phyloP scores from a whole-genome alignment of 1,284 basidiomycete genomes.

The Afroboletus lepidellus region DNA sequence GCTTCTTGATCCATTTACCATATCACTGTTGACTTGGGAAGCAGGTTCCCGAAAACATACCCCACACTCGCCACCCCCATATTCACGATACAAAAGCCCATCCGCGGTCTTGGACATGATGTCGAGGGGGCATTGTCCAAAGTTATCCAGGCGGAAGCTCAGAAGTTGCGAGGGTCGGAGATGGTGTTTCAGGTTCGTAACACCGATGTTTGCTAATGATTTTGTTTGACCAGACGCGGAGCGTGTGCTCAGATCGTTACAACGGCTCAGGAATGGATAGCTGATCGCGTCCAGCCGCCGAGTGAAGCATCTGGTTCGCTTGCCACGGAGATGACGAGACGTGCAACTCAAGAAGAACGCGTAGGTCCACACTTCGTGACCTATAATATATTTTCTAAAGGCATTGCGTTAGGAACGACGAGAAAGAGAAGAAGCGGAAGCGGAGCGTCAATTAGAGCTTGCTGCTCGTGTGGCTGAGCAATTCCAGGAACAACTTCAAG shows the following conservation, averaged over 20 bases:
- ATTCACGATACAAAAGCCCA: conserved; percentile 65
- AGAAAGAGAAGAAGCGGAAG: conserved; percentile 47
- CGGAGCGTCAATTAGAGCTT: conserved; percentile 49
- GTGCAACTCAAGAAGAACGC: conserved; percentile 63
- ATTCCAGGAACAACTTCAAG: conserved; percentile 62
- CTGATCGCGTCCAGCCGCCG: conserved; percentile 52
- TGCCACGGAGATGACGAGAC: conserved; percentile 69
- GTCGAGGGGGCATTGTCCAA: conserved; percentile 54
- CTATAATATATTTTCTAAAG: conserved; percentile 2
- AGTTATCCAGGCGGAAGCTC: conserved; percentile 59
- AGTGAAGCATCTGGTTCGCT: conserved; percentile 64
- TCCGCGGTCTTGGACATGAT: conserved; percentile 51
- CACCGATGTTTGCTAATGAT: background rate
- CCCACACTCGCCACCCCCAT: conserved; percentile 64
- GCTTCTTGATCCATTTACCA: background rate
- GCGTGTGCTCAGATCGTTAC: conserved; percentile 51
- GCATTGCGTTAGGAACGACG: conserved; percentile 26
- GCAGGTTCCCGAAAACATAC: conserved; percentile 76
- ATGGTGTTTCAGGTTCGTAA: conserved; percentile 67
- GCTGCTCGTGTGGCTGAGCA: conserved; percentile 51
- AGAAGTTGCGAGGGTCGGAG: conserved; percentile 60
- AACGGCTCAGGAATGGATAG: conserved; percentile 70
- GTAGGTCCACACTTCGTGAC: conserved; percentile 34
- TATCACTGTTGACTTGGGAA: conserved; percentile 1
- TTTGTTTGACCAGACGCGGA: background rate